phyloP scores from a whole-genome alignment of 345 rosid genomes.

The Gossypioides kirkii region DNA sequence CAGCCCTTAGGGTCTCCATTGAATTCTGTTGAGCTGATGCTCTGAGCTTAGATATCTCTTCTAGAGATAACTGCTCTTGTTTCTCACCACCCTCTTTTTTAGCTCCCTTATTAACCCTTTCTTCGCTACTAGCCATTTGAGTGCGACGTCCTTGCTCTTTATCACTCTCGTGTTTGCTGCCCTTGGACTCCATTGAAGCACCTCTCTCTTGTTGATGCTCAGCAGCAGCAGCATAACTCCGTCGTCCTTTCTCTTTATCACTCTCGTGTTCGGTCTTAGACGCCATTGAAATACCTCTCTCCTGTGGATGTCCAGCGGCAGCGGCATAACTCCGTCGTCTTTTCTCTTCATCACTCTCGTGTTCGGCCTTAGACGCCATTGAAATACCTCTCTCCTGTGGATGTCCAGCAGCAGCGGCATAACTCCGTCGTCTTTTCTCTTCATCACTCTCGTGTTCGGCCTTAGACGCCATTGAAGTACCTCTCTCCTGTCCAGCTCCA shows the following conservation, averaged over 20 bases:
- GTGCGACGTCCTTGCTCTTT: neutral
- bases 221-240: no score
- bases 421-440: no score
- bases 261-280: no score
- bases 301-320: no score
- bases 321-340: no score
- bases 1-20: constrained; percentile 37
- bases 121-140: neutral
- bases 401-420: neutral
- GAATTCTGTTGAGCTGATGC: constrained; percentile 53
- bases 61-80: constrained; percentile 29
- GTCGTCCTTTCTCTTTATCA: no score
- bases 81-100: neutral
- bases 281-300: no score
- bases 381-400: neutral
- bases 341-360: no score
- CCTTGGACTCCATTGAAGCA: no score
- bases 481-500: neutral
- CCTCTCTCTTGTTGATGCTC: no score
- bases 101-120: neutral
- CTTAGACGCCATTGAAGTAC: neutral
- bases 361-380: neutral
- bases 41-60: constrained; percentile 43
- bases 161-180: neutral
- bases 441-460: no score